A percentile compares a stretch with the other conserved stretches of the same genome.
Evolutionary conservation across 352 stramenopile genomes (phyloP).

Genomic region (Ophiocytium majus): DNA sequence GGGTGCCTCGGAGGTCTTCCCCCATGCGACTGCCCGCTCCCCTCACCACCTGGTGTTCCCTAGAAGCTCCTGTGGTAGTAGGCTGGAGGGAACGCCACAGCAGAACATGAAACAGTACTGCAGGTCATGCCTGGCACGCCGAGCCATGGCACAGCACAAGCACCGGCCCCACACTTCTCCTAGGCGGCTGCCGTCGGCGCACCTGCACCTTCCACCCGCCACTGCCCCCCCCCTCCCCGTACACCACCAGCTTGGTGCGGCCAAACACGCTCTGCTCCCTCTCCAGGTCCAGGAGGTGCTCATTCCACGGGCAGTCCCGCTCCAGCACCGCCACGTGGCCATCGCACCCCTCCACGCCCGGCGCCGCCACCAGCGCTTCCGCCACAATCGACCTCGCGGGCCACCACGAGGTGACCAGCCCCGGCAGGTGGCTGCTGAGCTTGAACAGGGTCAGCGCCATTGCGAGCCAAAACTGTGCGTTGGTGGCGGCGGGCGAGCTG

Average conservation of each 20-base stretch:
- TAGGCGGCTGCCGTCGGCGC: too few species aligned
- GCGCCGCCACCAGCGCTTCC: conserved; percentile 67
- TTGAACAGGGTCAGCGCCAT: conserved; percentile 89
- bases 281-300: conserved; percentile 93
- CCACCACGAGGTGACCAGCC: conserved; percentile 88
- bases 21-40: too few species aligned
- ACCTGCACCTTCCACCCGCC: conserved; percentile 79
- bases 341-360: not conserved
- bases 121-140: not conserved
- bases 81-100: too few species aligned
- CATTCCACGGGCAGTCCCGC: conserved; percentile 89
- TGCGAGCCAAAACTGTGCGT: conserved; percentile 86
- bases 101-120: too few species aligned
- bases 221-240: conserved; percentile 69
- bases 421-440: conserved; percentile 83
- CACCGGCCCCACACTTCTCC: too few species aligned
- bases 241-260: conserved; percentile 96
- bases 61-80: too few species aligned
- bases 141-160: not conserved
- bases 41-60: too few species aligned
- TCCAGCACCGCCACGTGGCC: conserved; percentile 85
- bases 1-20: too few species aligned
- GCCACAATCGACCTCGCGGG: conserved; percentile 87
- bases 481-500: conserved; percentile 63
- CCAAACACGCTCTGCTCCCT: conserved; percentile 67